These are phyloP conservation scores for Truncatella angustata DNA, from an alignment of 2,329 filamentous ascomycete genomes.

Conservation along the genomic window DNA sequence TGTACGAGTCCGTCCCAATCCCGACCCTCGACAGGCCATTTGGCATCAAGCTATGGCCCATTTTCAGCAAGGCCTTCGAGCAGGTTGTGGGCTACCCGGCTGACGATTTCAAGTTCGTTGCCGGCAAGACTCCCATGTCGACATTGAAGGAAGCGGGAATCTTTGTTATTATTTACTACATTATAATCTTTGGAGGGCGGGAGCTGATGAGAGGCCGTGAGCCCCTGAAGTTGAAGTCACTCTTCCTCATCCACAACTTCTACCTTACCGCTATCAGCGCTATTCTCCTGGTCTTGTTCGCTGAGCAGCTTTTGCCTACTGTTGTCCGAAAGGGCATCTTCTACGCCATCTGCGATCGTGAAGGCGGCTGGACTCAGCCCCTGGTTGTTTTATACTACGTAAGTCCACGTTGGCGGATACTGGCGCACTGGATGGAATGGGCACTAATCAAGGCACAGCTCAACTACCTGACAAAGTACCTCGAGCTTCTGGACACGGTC, in stretches of 20 bases:
- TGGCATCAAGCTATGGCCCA: constrained; percentile 86
- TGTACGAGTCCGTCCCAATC: constrained; percentile 58
- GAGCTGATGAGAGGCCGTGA: constrained; percentile 87
- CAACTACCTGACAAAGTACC: constrained; percentile 97
- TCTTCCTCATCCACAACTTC: constrained; percentile 97
- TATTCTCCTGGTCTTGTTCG: constrained; percentile 76
- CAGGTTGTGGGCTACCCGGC: constrained; percentile 75
- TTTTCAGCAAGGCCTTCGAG: constrained; percentile 87
- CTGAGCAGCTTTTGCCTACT: constrained; percentile 87
- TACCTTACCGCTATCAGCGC: constrained; percentile 84
- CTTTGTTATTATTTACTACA: constrained; percentile 85
- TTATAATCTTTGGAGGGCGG: constrained; percentile 88
- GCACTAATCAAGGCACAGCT: no score
- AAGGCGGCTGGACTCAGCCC: constrained; percentile 91
- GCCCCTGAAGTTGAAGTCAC: constrained; percentile 79
- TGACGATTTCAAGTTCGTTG: constrained; percentile 80
- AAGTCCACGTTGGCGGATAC: constrained; percentile 40
- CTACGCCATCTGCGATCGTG: constrained; percentile 76
- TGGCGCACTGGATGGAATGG: no score
- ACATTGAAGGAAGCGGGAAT: constrained; percentile 80
- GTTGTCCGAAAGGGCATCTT: constrained; percentile 80
- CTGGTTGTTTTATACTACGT: constrained; percentile 97
- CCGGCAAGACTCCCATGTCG: constrained; percentile 83
- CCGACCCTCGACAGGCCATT: constrained; percentile 91
- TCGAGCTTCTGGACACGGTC: constrained; percentile 91